phyloP scores from a whole-genome alignment of 192 early-diverging fungal species.

The Lobulomyces angularis region DNA sequence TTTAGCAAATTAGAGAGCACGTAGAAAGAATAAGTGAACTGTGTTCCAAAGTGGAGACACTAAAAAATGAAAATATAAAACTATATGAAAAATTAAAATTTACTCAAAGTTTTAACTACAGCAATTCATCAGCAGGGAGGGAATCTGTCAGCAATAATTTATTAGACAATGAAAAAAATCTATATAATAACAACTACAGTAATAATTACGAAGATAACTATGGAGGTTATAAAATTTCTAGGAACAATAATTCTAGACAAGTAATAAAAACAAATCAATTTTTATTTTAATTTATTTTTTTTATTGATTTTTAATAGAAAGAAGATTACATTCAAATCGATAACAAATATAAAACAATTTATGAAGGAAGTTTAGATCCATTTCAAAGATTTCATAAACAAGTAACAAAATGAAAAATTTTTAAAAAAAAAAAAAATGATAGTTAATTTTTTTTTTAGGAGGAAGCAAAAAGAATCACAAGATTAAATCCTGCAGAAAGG shows the following conservation, averaged over 20 bases:
- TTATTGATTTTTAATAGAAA: too few relatives aligned
- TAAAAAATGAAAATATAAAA: constrained; percentile 76
- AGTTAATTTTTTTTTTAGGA: constrained; percentile 47
- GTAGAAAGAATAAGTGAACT: constrained; percentile 40
- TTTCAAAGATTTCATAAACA: constrained; percentile 71
- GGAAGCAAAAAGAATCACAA: constrained; percentile 49
- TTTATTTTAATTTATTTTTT: constrained; percentile 11
- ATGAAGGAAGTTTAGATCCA: constrained; percentile 82
- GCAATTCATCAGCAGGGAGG: constrained; percentile 10
- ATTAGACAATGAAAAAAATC: not conserved
- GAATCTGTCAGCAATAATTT: not conserved
- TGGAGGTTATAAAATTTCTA: constrained; percentile 6
- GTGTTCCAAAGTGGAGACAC: constrained; percentile 44
- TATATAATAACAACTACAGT: constrained; percentile 2
- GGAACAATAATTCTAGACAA: constrained; percentile 1
- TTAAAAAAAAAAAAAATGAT: too few relatives aligned
- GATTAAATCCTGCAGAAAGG: constrained; percentile 66
- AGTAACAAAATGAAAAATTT: constrained; percentile 6
- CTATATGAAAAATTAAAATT: constrained; percentile 84
- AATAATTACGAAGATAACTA: constrained; percentile 10
- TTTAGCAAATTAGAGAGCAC: constrained; percentile 16
- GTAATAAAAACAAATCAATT: not conserved
- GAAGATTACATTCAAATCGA: too few relatives aligned
- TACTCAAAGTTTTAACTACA: constrained; percentile 28
- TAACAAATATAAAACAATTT: constrained; percentile 61